Conservation (phyloP, 805 yeast genomes). For the Yamadazyma endophytica region DNA sequence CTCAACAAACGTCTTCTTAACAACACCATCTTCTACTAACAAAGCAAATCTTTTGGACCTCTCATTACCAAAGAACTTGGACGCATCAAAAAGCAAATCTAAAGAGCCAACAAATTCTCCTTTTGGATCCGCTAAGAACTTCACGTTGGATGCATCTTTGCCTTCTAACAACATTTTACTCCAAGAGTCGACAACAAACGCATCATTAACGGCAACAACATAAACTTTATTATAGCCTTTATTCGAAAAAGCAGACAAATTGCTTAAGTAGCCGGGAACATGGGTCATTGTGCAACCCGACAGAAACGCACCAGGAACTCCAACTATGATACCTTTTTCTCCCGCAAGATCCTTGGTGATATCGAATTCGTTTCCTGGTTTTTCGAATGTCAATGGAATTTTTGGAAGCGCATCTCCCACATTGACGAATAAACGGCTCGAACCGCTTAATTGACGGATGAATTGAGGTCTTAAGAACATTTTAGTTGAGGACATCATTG, state of each 20-base stretch:
- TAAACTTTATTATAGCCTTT: conserved; percentile 65
- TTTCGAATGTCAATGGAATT: conserved; percentile 49
- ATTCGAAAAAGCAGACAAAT: conserved; percentile 47
- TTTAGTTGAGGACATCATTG: no score
- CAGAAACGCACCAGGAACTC: conserved; percentile 65
- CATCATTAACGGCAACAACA: conserved; percentile 79
- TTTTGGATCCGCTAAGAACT: conserved; percentile 74
- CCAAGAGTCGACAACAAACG: conserved; percentile 86
- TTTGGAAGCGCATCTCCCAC: conserved; percentile 65
- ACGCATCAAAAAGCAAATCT: conserved; percentile 71
- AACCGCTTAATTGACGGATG: conserved; percentile 6
- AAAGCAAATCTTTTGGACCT: conserved; percentile 77
- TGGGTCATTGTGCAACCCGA: conserved; percentile 73
- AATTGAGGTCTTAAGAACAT: no score
- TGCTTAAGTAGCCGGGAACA: conserved; percentile 67
- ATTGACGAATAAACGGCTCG: conserved; percentile 18
- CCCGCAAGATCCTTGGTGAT: conserved; percentile 43
- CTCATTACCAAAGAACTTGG: conserved; percentile 68
- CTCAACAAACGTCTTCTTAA: conserved; percentile 64
- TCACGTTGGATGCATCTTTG: conserved; percentile 26
- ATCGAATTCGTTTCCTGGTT: conserved; percentile 62
- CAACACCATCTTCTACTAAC: conserved; percentile 70
- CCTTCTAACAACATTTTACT: conserved; percentile 34
- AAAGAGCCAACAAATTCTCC: conserved; percentile 66
- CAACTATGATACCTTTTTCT: conserved; percentile 34